Base-by-base conservation (phyloP, 2,329 filamentous ascomycete genomes). In the Elsinoe ampelina region DNA sequence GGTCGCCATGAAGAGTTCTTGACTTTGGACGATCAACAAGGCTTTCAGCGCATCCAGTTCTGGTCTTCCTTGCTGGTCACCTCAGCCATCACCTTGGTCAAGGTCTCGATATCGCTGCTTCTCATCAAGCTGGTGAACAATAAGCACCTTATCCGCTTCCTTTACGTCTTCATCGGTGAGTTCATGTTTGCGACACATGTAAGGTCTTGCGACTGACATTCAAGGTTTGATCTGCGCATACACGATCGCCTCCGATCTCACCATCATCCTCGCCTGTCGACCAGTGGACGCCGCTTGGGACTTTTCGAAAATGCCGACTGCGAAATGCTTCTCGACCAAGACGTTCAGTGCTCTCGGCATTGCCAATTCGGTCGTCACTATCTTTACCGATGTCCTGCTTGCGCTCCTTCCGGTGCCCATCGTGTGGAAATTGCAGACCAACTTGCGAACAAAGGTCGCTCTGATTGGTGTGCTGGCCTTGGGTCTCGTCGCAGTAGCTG, bases 41-140 rank as follows among this genome's bases (percentile, higher is more conserved):
- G 64, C 1, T 73, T 75, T 54, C 61, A 67, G 1, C 73, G 75
- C 42, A 71, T 73, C 34, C 68, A 70, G 34, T 79, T 73, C 60
- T 70, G 73, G 47, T 73, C 79, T 58, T 72, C 73, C 5, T 65
- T 80, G 48, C 65, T 77, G 39, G 68, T 75, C 19, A 73, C 77
- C 61, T 61, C 74, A 5, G 76, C 71, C 0, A 70, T 75, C 3
- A 70, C 71, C 5, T 61, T 71, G 1, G 72, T 78, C 58, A 79
- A 78, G 62, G 68, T 79, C 11, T 77, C 76, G 0, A 71, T 77
- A 20, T 72, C 69, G 1, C 68, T 75, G 20, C 75, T 76, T 58
- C 65, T 79, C 6, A 63, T 77, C 54, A 67, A 75, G 41, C 63
- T 77, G 6, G 71, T 72, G 12, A 64, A 68, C 12, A 64, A 66